Conservation (phyloP, 495 filamentous ascomycete genomes). For the Neurospora tetrasperma region DNA sequence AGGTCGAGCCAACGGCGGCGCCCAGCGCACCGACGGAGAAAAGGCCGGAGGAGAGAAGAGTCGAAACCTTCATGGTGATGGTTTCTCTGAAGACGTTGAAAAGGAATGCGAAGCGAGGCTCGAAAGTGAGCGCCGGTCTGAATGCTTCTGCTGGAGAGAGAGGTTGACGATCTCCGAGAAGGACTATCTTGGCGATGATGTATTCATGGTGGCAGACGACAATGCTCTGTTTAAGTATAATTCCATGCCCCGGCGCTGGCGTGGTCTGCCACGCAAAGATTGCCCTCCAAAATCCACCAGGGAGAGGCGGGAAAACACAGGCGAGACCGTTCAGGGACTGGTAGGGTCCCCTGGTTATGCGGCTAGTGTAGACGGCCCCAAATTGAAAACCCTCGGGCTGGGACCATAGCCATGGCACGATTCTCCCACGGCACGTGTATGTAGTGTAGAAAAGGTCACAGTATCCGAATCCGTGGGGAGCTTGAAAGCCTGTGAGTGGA, state of each 20-base stretch:
- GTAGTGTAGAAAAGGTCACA: background rate
- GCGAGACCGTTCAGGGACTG: background rate
- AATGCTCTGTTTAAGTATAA: background rate
- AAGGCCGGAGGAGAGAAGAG: constrained; percentile 12
- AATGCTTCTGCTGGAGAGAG: background rate
- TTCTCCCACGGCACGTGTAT: background rate
- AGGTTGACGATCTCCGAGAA: background rate
- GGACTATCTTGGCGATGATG: background rate
- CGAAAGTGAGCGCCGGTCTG: background rate
- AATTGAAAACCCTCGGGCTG: background rate
- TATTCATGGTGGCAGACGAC: background rate
- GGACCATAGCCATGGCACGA: background rate
- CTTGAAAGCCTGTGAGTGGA: background rate
- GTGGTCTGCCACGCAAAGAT: background rate
- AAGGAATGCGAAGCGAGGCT: background rate
- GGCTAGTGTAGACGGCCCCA: background rate
- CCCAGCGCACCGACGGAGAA: constrained; percentile 10
- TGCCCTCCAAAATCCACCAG: background rate
- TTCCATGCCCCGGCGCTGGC: background rate
- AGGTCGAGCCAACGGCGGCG: constrained; percentile 10
- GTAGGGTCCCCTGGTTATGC: background rate
- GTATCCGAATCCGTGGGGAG: background rate
- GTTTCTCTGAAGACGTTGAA: background rate
- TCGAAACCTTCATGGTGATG: constrained; percentile 12
- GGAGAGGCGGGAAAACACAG: background rate